Base-by-base conservation (phyloP, 1,139 yeast genomes). In the Debaryomyces psychrophilus region DNA sequence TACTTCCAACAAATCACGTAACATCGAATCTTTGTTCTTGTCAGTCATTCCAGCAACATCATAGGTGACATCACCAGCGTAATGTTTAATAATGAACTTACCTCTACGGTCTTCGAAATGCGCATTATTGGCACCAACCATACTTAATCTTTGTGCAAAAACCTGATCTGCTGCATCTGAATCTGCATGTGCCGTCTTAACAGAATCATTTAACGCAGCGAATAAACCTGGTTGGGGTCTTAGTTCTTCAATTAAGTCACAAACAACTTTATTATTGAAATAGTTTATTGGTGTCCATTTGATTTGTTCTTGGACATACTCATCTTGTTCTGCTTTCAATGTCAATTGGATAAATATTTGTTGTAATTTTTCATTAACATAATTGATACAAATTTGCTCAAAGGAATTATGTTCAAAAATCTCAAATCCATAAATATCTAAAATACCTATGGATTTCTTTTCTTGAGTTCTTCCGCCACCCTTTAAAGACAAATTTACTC, bases 111-210 rank as follows among this genome's bases (percentile, higher is more conserved):
- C 82, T 61, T 92, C 97, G 60, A 95, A 90, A 67, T 95, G 95
- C 34, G 87, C 85, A 65, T 92, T 92, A 31, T 80, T 70, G 2
- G 92, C 76, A 18, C 79, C 79, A 48, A 95, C 88, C 83, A 90
- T 77, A 54, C 90, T 88, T 59, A 93, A 77, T 68, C 98, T 81
- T 74, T 90, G 97, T 29, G 95, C 88, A 68, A 95, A 95, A 2
- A 95, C 90, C 69, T 90, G 97, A 67, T 95, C 99, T 0, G 99
- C 98, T 9, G 99, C 99, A 47, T 76, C 81, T 1, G 97, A 87
- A 64, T 95, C 99, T 2, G 99, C 99, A 66, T 95, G 99, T 0
- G 99, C 99, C 14, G 98, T 95, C 42, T 97, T 97, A 62, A 92
- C 86, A 0, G 98, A 93, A 71, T 95, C 99, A 67, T 93, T 93